phyloP scores from a whole-genome alignment of 2,329 filamentous ascomycete genomes.

The Thielaviopsis musarum region DNA sequence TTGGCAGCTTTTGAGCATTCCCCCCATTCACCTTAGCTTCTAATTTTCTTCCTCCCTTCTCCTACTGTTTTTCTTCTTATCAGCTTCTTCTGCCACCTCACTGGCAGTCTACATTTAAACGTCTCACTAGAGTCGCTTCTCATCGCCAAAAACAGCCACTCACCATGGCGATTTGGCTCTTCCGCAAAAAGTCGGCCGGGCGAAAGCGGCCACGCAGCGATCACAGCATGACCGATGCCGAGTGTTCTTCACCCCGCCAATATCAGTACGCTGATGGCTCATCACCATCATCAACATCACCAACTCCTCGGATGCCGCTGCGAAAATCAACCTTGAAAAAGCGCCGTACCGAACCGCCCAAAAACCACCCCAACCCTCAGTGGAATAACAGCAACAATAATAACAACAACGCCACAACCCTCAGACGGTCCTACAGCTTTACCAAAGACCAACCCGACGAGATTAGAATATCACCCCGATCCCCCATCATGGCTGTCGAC shows the following conservation, averaged over 20 bases:
- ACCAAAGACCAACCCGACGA: conserved; percentile 41
- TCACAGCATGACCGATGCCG: conserved; percentile 36
- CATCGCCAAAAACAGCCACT: neutral
- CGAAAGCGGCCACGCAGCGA: conserved; percentile 39
- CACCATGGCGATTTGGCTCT: conserved; percentile 14
- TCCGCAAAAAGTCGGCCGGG: conserved; percentile 23
- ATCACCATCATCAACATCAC: conserved; percentile 15
- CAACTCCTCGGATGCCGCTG: conserved; percentile 13
- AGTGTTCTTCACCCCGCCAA: conserved; percentile 21
- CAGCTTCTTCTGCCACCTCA: neutral
- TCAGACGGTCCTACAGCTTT: conserved; percentile 41
- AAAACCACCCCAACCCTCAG: conserved; percentile 24
- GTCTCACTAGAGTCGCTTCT: neutral
- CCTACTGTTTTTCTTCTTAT: neutral
- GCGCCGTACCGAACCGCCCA: conserved; percentile 27
- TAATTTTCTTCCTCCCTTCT: neutral
- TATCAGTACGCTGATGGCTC: conserved; percentile 22
- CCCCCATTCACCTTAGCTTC: neutral
- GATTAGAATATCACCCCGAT: conserved; percentile 24
- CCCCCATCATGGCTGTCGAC: conserved; percentile 3
- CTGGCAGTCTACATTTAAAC: neutral
- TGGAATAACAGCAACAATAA: neutral
- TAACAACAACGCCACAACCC: conserved; percentile 16
- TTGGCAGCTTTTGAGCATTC: neutral
- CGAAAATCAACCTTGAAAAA: conserved; percentile 20